Conservation (phyloP, 1,284 basidiomycete genomes). For the Wallemia hederae region DNA sequence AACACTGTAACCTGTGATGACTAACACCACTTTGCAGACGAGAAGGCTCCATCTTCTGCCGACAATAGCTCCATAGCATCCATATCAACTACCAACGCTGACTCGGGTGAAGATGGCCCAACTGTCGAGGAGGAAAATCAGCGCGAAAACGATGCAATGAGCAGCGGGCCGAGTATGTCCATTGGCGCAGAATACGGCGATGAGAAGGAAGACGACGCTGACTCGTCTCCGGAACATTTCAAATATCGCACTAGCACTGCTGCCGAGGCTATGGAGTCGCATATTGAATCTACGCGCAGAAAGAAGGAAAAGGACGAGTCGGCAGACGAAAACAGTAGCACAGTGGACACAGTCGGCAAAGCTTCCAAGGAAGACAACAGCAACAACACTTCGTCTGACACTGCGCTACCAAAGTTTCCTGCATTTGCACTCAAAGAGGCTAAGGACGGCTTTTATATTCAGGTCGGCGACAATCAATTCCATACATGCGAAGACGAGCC, state of each 20-base stretch:
- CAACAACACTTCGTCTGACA: not conserved
- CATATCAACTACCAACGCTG: not conserved
- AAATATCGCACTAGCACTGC: not conserved
- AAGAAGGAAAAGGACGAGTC: not conserved
- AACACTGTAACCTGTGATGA: too few species aligned
- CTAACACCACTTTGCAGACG: too few species aligned
- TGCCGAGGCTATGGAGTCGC: not conserved
- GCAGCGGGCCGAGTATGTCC: not conserved
- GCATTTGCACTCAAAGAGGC: not conserved
- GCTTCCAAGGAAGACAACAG: not conserved
- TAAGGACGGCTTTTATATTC: not conserved
- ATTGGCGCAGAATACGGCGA: not conserved
- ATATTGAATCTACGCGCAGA: not conserved
- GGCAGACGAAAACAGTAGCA: not conserved
- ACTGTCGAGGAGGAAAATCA: not conserved
- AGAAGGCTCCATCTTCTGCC: too few species aligned
- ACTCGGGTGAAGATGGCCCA: not conserved
- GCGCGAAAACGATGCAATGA: not conserved
- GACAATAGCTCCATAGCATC: too few species aligned
- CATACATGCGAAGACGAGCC: slow-evolving; percentile 58
- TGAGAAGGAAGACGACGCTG: not conserved
- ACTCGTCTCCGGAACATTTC: too few species aligned
- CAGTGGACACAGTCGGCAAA: not conserved
- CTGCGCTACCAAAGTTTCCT: not conserved
- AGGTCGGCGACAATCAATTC: slow-evolving; percentile 25